These are phyloP conservation scores for Xylaria cubensis DNA, from an alignment of 495 filamentous ascomycete genomes.

Conservation along the genomic window DNA sequence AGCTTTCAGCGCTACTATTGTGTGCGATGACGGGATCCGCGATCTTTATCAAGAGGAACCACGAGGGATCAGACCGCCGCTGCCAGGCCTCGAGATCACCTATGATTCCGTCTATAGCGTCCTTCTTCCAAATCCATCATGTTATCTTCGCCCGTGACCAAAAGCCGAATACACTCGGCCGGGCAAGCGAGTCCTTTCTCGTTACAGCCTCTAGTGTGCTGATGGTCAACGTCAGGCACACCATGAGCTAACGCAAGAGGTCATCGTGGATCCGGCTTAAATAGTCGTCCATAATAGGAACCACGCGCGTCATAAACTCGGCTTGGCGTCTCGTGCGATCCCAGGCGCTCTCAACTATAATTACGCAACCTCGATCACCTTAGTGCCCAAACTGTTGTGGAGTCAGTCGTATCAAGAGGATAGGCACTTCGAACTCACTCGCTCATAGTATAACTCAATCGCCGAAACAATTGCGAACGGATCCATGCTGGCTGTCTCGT, in stretches of 20 bases:
- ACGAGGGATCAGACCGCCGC: too few species aligned
- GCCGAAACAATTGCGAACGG: slow-evolving; percentile 11
- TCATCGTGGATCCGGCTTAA: slow-evolving; percentile 2
- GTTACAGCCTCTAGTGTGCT: neutral
- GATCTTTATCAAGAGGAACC: too few species aligned
- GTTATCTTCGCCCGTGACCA: slow-evolving; percentile 4
- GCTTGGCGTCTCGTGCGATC: slow-evolving; percentile 8
- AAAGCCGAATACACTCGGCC: slow-evolving; percentile 1
- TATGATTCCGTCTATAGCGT: slow-evolving; percentile 41
- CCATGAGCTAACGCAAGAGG: neutral
- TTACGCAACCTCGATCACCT: slow-evolving; percentile 6
- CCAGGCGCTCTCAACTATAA: slow-evolving; percentile 5
- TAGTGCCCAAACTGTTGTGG: slow-evolving; percentile 8
- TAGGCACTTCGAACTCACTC: neutral
- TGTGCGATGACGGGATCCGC: too few species aligned
- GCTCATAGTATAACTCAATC: neutral
- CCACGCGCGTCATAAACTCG: slow-evolving; percentile 3
- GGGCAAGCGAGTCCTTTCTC: neutral
- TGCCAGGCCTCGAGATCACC: slow-evolving; percentile 51
- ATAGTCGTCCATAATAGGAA: slow-evolving; percentile 10
- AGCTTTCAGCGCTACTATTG: too few species aligned
- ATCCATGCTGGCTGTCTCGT: slow-evolving; percentile 13
- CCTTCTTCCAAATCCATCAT: slow-evolving; percentile 28
- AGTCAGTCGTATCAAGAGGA: slow-evolving; percentile 9
- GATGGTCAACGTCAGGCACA: neutral